Conservation (phyloP, 2,329 filamentous ascomycete genomes). For the Aquanectria penicillioides region DNA sequence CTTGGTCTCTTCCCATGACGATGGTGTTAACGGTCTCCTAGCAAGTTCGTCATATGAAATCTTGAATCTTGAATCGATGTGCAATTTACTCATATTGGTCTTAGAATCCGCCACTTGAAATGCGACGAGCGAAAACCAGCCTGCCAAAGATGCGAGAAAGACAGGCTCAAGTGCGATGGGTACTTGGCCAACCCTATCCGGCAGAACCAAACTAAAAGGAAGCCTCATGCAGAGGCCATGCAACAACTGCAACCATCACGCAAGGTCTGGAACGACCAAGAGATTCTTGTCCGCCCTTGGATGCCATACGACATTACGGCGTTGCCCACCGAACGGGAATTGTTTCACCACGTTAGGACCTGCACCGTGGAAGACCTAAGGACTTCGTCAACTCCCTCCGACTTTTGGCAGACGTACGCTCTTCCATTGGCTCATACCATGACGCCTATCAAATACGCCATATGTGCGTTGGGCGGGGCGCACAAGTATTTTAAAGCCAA, state of each 20-base stretch:
- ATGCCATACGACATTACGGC: too few relatives aligned
- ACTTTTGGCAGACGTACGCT: neutral
- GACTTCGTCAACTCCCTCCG: neutral
- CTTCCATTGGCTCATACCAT: neutral
- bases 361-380: neutral
- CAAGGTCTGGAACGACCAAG: too few relatives aligned
- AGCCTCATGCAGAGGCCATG: neutral
- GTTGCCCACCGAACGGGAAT: neutral
- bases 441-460: neutral
- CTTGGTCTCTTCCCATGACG: too few relatives aligned
- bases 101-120: conserved; percentile 35
- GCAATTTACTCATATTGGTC: neutral
- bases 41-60: too few relatives aligned
- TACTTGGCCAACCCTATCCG: conserved; percentile 15
- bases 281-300: neutral
- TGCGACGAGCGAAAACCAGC: conserved; percentile 42
- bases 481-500: neutral
- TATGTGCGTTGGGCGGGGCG: neutral
- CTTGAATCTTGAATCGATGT: too few relatives aligned
- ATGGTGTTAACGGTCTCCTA: neutral
- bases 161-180: conserved; percentile 34
- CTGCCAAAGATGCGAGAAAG: conserved; percentile 30
- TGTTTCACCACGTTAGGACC: neutral
- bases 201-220: neutral
- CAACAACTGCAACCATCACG: too few relatives aligned